Evolutionary conservation across 2,329 filamentous ascomycete species (phyloP).

Genomic region (Calonectria naviculata): DNA sequence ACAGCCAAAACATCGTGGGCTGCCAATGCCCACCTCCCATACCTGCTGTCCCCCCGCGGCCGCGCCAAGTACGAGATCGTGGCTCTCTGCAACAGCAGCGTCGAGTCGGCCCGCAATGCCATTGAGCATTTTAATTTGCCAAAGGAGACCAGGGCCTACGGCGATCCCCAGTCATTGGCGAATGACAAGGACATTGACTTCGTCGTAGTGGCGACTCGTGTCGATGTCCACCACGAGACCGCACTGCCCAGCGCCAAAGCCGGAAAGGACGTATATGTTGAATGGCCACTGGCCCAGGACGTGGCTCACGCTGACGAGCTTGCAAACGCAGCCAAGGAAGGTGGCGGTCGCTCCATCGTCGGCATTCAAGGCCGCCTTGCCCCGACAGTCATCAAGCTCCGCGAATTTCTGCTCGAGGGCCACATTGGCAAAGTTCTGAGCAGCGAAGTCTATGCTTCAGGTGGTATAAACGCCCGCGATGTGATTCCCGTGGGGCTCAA

Average conservation of each 20-base stretch:
- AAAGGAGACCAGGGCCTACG: constrained; percentile 58
- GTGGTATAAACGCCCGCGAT: constrained; percentile 49
- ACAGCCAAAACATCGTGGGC: constrained; percentile 66
- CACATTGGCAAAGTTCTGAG: constrained; percentile 65
- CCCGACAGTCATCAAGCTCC: constrained; percentile 56
- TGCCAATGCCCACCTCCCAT: constrained; percentile 66
- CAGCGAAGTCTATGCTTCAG: constrained; percentile 55
- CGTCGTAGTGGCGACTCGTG: constrained; percentile 64
- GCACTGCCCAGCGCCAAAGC: constrained; percentile 59
- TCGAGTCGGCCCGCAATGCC: constrained; percentile 55
- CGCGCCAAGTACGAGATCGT: constrained; percentile 59
- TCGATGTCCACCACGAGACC: constrained; percentile 62
- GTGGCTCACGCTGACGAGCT: constrained; percentile 54
- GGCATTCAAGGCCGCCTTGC: constrained; percentile 63
- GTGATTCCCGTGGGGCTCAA: constrained; percentile 46
- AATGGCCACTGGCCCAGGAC: constrained; percentile 68
- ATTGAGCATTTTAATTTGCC: constrained; percentile 56
- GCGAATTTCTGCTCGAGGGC: constrained; percentile 55
- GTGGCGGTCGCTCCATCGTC: constrained; percentile 54
- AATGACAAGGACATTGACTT: constrained; percentile 63
- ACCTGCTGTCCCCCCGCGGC: constrained; percentile 60
- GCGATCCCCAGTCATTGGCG: constrained; percentile 59
- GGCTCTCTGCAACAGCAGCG: constrained; percentile 63
- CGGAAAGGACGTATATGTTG: constrained; percentile 65
- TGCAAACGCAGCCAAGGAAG: constrained; percentile 44